These are phyloP conservation scores for Solanum tarapatanum DNA, from an alignment of 257 asterid genomes.

Conservation along the genomic window DNA sequence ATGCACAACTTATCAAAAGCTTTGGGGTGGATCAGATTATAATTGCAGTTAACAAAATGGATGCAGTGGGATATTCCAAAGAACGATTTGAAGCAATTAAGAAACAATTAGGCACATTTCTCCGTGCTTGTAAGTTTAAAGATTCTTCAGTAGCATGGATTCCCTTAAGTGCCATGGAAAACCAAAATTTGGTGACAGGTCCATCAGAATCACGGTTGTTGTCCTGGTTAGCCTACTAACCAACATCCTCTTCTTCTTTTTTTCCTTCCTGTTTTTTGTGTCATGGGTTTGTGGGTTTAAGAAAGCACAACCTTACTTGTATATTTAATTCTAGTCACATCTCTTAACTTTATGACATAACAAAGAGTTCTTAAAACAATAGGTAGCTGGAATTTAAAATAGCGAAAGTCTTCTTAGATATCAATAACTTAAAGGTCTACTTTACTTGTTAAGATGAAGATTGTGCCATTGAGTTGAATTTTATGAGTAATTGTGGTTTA, in stretches of 20 bases:
- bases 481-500: neutral
- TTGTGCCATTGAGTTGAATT: neutral
- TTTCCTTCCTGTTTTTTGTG: neutral
- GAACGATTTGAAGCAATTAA: conserved; percentile 70
- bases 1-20: conserved; percentile 81
- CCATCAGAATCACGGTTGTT: conserved; percentile 47
- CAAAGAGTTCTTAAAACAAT: neutral
- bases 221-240: conserved; percentile 57
- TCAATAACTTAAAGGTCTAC: neutral
- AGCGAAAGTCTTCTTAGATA: neutral
- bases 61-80: conserved; percentile 67
- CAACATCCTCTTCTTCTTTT: neutral
- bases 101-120: conserved; percentile 67
- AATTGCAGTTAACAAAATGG: conserved; percentile 92
- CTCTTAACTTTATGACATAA: neutral
- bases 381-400: neutral
- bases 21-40: conserved; percentile 91
- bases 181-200: conserved; percentile 63
- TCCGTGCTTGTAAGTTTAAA: conserved; percentile 75
- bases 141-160: conserved; percentile 70
- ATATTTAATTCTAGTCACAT: neutral
- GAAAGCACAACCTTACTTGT: neutral
- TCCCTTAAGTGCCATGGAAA: conserved; percentile 88
- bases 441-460: neutral
- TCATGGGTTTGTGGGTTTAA: neutral